phyloP scores from a whole-genome alignment of 345 rosid species.

The Combretum micranthum region DNA sequence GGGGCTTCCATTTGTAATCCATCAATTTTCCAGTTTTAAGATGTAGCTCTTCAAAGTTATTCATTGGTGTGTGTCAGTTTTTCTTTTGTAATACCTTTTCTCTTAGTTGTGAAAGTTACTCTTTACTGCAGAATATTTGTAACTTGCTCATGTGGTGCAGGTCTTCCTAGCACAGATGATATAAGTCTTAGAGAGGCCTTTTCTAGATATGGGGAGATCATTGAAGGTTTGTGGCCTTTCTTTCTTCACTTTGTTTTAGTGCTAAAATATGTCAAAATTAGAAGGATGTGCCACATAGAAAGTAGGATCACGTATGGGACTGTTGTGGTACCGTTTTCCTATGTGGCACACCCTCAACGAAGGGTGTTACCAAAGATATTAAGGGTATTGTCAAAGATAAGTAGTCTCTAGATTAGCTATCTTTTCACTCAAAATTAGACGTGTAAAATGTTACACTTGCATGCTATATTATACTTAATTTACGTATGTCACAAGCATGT shows the following conservation, averaged over 20 bases:
- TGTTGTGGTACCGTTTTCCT: too few relatives aligned
- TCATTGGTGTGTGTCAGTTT: constrained; percentile 52
- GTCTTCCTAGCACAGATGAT: constrained; percentile 65
- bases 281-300: too few relatives aligned
- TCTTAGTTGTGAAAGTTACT: neutral
- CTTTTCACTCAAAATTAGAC: too few relatives aligned
- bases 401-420: too few relatives aligned
- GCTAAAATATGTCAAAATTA: too few relatives aligned
- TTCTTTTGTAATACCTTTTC: neutral
- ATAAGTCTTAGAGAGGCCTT: constrained; percentile 60
- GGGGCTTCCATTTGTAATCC: constrained; percentile 44
- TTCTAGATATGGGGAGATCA: constrained; percentile 64
- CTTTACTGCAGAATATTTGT: neutral
- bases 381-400: too few relatives aligned
- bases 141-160: constrained; percentile 25
- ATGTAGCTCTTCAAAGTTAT: constrained; percentile 70
- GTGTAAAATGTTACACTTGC: too few relatives aligned
- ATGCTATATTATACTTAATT: too few relatives aligned
- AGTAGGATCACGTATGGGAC: too few relatives aligned
- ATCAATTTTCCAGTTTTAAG: constrained; percentile 63
- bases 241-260: neutral
- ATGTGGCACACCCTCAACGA: too few relatives aligned
- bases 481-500: too few relatives aligned
- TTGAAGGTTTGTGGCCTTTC: constrained; percentile 40
- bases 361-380: too few relatives aligned